Percentiles rank a stretch among this genome's conserved stretches.
Evolutionary conservation across 1,139 yeast genomes (phyloP).

Genomic region (Hansenula lynferdii): DNA sequence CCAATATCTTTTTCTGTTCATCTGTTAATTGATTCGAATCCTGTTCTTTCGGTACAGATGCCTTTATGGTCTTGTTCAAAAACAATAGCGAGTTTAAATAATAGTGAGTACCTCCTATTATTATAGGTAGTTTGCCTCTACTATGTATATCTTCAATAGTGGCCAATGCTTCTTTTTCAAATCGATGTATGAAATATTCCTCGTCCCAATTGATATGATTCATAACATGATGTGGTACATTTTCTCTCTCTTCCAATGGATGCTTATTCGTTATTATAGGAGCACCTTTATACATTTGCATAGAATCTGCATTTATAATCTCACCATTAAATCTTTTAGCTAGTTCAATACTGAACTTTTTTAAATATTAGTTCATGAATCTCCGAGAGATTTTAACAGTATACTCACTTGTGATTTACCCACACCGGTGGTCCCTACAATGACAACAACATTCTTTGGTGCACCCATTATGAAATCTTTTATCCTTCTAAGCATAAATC

Average conservation of each 20-base stretch:
- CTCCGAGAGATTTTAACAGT: slow-evolving; percentile 15
- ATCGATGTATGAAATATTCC: slow-evolving; percentile 80
- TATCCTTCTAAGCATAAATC: slow-evolving; percentile 9
- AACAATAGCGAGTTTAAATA: slow-evolving; percentile 78
- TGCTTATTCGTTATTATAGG: slow-evolving; percentile 90
- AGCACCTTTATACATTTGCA: slow-evolving; percentile 81
- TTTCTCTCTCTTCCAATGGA: slow-evolving; percentile 70
- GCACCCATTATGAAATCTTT: slow-evolving; percentile 11
- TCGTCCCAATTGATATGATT: slow-evolving; percentile 78
- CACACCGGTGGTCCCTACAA: slow-evolving; percentile 98
- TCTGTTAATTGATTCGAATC: slow-evolving; percentile 27
- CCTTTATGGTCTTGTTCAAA: slow-evolving; percentile 48
- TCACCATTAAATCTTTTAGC: slow-evolving; percentile 83
- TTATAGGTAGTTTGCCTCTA: slow-evolving; percentile 73
- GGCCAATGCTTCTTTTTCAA: slow-evolving; percentile 61
- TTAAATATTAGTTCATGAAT: neutral
- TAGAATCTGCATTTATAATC: slow-evolving; percentile 91
- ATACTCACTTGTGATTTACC: slow-evolving; percentile 80
- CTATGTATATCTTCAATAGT: slow-evolving; percentile 56
- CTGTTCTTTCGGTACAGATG: slow-evolving; percentile 13
- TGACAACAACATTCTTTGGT: slow-evolving; percentile 44
- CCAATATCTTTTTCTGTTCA: slow-evolving; percentile 43
- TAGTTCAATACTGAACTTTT: slow-evolving; percentile 65
- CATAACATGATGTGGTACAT: slow-evolving; percentile 80
- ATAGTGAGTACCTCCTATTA: slow-evolving; percentile 96